Conservation (phyloP, 805 yeast species). For the Kodamaea fukazawae region DNA sequence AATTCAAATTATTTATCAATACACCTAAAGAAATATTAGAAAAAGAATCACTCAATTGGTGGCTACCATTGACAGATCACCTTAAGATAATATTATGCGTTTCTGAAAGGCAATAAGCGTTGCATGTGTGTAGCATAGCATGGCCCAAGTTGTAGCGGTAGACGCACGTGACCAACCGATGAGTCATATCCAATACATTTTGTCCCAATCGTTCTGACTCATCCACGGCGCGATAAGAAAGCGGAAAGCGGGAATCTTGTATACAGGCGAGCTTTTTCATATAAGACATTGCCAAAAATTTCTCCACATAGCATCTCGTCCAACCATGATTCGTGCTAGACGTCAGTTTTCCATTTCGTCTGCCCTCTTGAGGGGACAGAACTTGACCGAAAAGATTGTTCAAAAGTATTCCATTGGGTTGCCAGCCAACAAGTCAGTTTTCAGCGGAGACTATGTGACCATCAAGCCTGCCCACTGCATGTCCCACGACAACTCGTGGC, state of each 20-base stretch:
- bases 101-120: no score
- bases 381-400: constrained; percentile 91
- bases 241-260: no score
- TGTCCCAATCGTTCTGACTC: constrained; percentile 6
- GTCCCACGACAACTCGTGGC: constrained; percentile 99
- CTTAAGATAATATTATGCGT: no score
- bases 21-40: no score
- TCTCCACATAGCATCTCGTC: constrained; percentile 2
- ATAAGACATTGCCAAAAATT: background rate
- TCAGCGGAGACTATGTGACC: constrained; percentile 91
- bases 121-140: no score
- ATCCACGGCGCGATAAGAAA: constrained; percentile 6
- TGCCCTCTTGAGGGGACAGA: constrained; percentile 53
- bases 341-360: constrained; percentile 21
- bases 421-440: constrained; percentile 71
- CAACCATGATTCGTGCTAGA: constrained; percentile 3
- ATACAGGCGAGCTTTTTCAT: background rate
- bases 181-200: constrained; percentile 6
- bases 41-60: no score
- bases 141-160: no score
- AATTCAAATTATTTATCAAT: no score
- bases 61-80: no score
- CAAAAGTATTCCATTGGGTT: constrained; percentile 89
- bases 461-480: constrained; percentile 95
- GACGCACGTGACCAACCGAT: no score